These are phyloP conservation scores for Miamiensis avidus DNA, from an alignment of 169 alveolate genomes.

Conservation along the genomic window DNA sequence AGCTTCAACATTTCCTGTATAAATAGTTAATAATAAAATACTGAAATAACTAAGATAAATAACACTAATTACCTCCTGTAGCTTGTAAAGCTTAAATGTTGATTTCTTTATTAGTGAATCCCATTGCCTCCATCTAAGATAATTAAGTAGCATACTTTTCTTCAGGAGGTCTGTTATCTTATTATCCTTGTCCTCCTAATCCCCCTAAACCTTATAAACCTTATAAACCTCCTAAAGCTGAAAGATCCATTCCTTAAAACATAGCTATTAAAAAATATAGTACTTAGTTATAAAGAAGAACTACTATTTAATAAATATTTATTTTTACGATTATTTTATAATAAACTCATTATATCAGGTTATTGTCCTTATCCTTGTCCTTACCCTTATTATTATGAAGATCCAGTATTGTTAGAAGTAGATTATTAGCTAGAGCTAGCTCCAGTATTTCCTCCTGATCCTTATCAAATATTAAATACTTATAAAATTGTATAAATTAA, in stretches of 20 bases:
- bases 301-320: not conserved
- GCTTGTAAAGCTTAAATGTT: constrained; percentile 65
- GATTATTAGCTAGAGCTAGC: constrained; percentile 20
- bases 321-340: not conserved
- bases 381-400: not conserved
- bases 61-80: constrained; percentile 43
- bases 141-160: constrained; percentile 68
- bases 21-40: too few relatives aligned
- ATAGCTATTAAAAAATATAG: not conserved
- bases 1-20: constrained; percentile 65
- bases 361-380: not conserved
- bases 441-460: constrained; percentile 43
- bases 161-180: constrained; percentile 46
- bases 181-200: constrained; percentile 54
- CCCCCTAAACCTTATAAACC: constrained; percentile 26
- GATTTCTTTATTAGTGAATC: constrained; percentile 76
- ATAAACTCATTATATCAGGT: constrained; percentile 1
- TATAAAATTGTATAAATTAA: too few relatives aligned
- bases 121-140: constrained; percentile 73
- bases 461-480: not conserved
- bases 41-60: not conserved
- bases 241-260: not conserved
- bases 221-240: not conserved
- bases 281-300: not conserved
- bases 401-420: not conserved